Evolutionary conservation across 139 green algal genomes (phyloP), one percentile per base, ranked within the genome.

Genomic region (Pleodorina starrii): DNA sequence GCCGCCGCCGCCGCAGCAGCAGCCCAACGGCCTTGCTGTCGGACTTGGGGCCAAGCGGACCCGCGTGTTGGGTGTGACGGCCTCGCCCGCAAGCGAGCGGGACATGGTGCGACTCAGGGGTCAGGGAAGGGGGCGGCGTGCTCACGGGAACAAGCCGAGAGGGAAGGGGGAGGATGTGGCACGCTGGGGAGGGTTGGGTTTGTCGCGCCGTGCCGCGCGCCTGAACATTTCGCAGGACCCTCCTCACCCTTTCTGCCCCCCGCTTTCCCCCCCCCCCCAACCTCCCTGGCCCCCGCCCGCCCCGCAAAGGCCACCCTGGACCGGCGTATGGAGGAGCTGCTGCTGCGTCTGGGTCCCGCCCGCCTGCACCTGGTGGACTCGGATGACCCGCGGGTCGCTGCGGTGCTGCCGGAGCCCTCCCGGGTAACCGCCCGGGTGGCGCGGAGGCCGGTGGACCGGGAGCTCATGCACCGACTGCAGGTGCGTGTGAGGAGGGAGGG

Each of bases 61-160:
- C 11, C 79, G 79, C 14, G 27, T 86, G 57, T 40, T 86, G 59
- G 79, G 17, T 16, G 57, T 86, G n/a, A 76, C 57, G 4, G 79
- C 79, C 40, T 86, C 79, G 1, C 79, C 79, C 27, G 40, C 16
- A 25, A 60, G 59, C 40, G 59, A 73, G 35, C 25, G 19, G 35
- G 29, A 51, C 50, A 25, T 43, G 78, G 78, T 85, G 40, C 1
- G 78, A 16, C 21, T 16, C 16, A n/a, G 40, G 38, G 16, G 59
- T 71, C 11, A 14, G 23, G 59, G 59, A 71, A 6, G 59, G 27
- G 14, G 51, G 51, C 51, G 51, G 14, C 51, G 14, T 60, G 51
- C 51, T 60, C 51, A 14, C 17, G 51, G 51, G 51, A 17, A 60
- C 14, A 17, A 60, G 51, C 14, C 14, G 17, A 60, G 51, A 60